Base-by-base conservation (phyloP, 2,329 filamentous ascomycete genomes). In the Herpomyces periplanetae region DNA sequence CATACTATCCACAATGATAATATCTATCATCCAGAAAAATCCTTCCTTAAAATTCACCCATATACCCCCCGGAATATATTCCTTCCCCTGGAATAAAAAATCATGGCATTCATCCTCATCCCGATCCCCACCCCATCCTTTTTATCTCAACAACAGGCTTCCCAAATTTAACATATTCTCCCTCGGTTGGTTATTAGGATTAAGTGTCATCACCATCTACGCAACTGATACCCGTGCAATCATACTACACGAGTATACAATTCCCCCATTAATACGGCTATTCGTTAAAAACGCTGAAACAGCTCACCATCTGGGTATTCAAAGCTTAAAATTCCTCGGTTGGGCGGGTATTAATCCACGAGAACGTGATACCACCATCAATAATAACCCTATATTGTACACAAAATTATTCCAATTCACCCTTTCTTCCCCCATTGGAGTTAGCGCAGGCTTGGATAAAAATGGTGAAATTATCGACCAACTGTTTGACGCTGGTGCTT, bases 391-490 rank as follows among this genome's bases (percentile, higher is more conserved):
- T 28, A 28, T 10, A 14, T 10, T 25, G 31, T 2, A 25, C 36
- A n/a, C 23, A 25, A 22, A 16, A 10, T 14, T 10, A 12, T 6
- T 21, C 10, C 10, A 17, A 10, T 8, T 19, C 25, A 48, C 43
- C 3, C 41, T 96, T 17, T 46, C 52, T 30, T 91, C 88, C 39
- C 80, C 80, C 1, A 58, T 96, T 30, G 80, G 64, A 22, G 87
- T 84, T 26, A 84, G 69, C n/a, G 80, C 69, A 3, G 80, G 80
- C 5, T 56, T 96, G 16, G 80, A 91, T 44, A 91, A 96, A 45
- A 54, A 85, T 32, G 80, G 61, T 20, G 68, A 87, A 25, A 60
- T 91, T 20, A 65, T 73, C 1, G 64, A 75, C 30, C 51, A 60
- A 7, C 47, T 96, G 13, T 65, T 91, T 33, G 68, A 59, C 4